Base-by-base conservation (phyloP, 495 filamentous ascomycete species). In the Penicillium coprophilum region DNA sequence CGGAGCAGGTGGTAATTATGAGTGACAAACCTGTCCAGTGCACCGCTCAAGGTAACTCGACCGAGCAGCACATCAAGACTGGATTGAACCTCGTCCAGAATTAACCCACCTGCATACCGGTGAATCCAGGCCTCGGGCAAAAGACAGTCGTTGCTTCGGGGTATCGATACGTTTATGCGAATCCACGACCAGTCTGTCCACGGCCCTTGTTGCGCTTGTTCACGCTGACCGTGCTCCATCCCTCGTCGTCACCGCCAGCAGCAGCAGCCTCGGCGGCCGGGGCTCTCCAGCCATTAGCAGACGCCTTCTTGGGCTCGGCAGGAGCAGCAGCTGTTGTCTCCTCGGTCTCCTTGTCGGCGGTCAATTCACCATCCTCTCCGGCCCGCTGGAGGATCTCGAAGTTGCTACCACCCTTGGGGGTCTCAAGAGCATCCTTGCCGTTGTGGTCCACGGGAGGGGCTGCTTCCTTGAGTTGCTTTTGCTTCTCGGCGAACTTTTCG, bases 161-260 rank as follows among this genome's bases (percentile, higher is more conserved):
- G 73, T 76, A 76, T 76, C 72, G 66, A 70, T 67, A 63, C 51
- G 63, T 75, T 66, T 71, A 81, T 69, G 76, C 77, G 59, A 80
- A 76, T 46, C 72, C 73, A 58, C 79, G 77, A 57, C 77, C 70
- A 57, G 67, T 60, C 64, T 72, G 72, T 50, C 77, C 78, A 53
- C 79, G 79, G 53, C 80, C 77, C 67, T 76, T 80, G 69, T 72
- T 80, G 64, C 77, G 77, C 59, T 71, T 71, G 68, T 77, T 82
- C 64, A 77, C 73, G 60, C 76, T 71, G 43, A 92, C 87, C 12
- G 87, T 90, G 68, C 87, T 91, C 87, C 89, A 90, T 57, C 87
- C 87, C 60, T 91, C 89, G 23, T 86, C 85, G 55, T 89, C 86
- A 50, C 57, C 63, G 30, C 53, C 71, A 30, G 71, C 61, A 43